phyloP scores from a whole-genome alignment of 2,329 filamentous ascomycete species.

The Dactylellina cionopaga region DNA sequence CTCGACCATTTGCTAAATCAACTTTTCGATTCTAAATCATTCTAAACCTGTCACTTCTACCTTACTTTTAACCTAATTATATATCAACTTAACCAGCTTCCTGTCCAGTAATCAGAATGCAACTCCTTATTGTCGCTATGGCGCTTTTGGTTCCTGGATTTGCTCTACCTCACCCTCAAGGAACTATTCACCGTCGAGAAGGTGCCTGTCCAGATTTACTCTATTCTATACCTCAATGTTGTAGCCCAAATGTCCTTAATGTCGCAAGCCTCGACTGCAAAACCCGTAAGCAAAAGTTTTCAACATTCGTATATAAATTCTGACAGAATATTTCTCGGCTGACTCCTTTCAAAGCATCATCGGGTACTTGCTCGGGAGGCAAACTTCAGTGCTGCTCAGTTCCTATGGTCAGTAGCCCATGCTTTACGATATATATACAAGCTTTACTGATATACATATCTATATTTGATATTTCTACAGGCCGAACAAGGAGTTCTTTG shows the following conservation, averaged over 20 bases:
- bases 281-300: neutral
- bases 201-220: neutral
- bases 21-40: too few species aligned
- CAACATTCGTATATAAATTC: neutral
- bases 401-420: neutral
- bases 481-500: neutral
- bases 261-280: neutral
- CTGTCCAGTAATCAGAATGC: neutral
- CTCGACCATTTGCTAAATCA: too few species aligned
- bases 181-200: neutral
- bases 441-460: neutral
- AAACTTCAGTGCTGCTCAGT: neutral
- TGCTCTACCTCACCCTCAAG: neutral
- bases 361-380: neutral
- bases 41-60: too few species aligned
- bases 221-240: slow-evolving; percentile 1
- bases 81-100: too few species aligned
- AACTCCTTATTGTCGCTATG: neutral
- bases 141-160: neutral
- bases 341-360: neutral
- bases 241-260: neutral
- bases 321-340: neutral
- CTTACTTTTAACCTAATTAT: too few species aligned
- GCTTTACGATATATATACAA: neutral
- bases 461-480: too few species aligned